These are phyloP conservation scores for Echeveria elegans DNA, from an alignment of 164 flowering plant species.

Conservation along the genomic window DNA sequence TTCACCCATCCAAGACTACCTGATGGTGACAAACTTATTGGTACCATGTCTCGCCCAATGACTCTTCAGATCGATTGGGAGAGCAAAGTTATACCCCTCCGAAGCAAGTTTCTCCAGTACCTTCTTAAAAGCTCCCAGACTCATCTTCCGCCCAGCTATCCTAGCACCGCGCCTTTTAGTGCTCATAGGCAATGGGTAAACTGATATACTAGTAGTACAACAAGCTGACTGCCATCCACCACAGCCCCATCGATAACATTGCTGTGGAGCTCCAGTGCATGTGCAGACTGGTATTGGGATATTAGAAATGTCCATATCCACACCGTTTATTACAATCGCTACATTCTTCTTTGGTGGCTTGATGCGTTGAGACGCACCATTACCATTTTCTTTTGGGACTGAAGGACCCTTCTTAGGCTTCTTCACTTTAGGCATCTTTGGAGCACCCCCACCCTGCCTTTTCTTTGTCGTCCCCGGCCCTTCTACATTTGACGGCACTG, in stretches of 20 bases:
- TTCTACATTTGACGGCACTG: constrained; percentile 17
- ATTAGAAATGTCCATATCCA: constrained; percentile 68
- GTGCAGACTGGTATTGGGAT: constrained; percentile 88
- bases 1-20: constrained; percentile 38
- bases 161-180: constrained; percentile 82
- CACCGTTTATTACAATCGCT: constrained; percentile 66
- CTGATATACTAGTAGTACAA: constrained; percentile 72
- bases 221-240: constrained; percentile 99
- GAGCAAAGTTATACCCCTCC: constrained; percentile 64
- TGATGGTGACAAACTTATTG: constrained; percentile 92
- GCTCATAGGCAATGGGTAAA: constrained; percentile 88
- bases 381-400: constrained; percentile 38
- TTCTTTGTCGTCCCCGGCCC: constrained; percentile 31
- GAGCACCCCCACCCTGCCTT: constrained; percentile 27
- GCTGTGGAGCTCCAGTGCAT: constrained; percentile 76
- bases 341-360: constrained; percentile 50
- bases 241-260: constrained; percentile 90
- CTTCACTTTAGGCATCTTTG: constrained; percentile 48
- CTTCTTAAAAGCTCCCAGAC: constrained; percentile 91
- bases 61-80: constrained; percentile 74
- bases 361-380: constrained; percentile 32
- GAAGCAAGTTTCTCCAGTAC: constrained; percentile 77
- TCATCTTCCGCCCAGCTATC: constrained; percentile 93
- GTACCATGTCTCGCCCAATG: constrained; percentile 97
- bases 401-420: constrained; percentile 33